Conservation (phyloP, 495 filamentous ascomycete genomes). For the Viridothelium virens region DNA sequence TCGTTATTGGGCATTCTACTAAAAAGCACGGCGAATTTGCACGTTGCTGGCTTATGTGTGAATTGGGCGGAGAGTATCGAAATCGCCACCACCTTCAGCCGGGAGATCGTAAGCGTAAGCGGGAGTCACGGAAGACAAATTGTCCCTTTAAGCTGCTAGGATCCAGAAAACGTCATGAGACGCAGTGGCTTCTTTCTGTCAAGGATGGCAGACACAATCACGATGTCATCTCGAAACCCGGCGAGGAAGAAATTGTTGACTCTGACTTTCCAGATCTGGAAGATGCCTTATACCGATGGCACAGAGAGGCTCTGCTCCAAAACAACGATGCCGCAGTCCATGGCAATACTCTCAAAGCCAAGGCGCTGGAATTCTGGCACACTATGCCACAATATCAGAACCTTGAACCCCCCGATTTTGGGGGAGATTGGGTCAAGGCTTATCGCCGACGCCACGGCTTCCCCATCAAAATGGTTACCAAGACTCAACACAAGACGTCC, state of each 20-base stretch:
- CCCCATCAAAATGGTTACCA: neutral
- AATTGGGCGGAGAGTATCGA: constrained; percentile 3
- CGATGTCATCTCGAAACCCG: neutral
- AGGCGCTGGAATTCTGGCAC: constrained; percentile 13
- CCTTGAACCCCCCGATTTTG: constrained; percentile 3
- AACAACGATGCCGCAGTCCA: neutral
- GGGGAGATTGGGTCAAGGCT: constrained; percentile 4
- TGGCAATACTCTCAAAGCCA: constrained; percentile 14
- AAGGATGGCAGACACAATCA: constrained; percentile 13
- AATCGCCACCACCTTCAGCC: constrained; percentile 9
- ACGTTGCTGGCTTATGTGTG: constrained; percentile 1
- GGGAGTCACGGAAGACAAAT: constrained; percentile 6
- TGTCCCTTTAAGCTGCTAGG: constrained; percentile 11
- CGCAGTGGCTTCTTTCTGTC: constrained; percentile 4
- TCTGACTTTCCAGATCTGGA: constrained; percentile 11
- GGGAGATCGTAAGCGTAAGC: constrained; percentile 12
- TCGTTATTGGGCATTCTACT: constrained; percentile 13
- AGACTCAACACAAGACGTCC: neutral
- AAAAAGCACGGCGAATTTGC: constrained; percentile 10
- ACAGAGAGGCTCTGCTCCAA: neutral
- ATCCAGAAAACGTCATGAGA: constrained; percentile 1
- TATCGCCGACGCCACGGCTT: constrained; percentile 12
- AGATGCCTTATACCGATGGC: constrained; percentile 7
- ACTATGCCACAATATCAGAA: constrained; percentile 7
- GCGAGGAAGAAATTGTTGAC: neutral